Evolutionary conservation across 352 stramenopile species (phyloP).

Genomic region (Phytophthora litchii): DNA sequence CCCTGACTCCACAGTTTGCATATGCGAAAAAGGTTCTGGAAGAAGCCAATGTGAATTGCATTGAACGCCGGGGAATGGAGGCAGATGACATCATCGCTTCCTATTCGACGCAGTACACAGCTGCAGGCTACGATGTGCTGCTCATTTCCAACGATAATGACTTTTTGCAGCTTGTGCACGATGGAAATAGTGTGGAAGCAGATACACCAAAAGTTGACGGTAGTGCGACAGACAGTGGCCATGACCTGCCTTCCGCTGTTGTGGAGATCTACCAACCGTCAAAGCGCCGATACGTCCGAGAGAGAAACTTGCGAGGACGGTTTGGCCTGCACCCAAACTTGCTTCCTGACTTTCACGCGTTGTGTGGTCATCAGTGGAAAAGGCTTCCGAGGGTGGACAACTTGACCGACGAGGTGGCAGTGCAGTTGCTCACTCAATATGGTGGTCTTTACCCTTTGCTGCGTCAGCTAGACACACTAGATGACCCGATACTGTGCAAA

Average conservation of each 20-base stretch:
- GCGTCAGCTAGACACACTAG: slow-evolving; percentile 65
- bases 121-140: slow-evolving; percentile 57
- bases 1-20: slow-evolving; percentile 48
- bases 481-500: slow-evolving; percentile 52
- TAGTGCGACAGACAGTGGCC: background rate
- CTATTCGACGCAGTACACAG: slow-evolving; percentile 49
- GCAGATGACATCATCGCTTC: slow-evolving; percentile 76
- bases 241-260: slow-evolving; percentile 6
- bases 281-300: slow-evolving; percentile 69
- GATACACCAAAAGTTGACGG: background rate
- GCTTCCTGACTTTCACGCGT: slow-evolving; percentile 64
- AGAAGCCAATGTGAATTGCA: slow-evolving; percentile 49
- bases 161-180: slow-evolving; percentile 64
- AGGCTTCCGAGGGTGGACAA: slow-evolving; percentile 64
- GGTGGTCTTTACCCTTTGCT: slow-evolving; percentile 60
- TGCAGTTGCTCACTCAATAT: slow-evolving; percentile 70
- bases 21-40: slow-evolving; percentile 41
- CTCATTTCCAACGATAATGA: slow-evolving; percentile 78
- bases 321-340: slow-evolving; percentile 58
- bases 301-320: slow-evolving; percentile 62
- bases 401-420: slow-evolving; percentile 59
- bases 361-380: slow-evolving; percentile 74
- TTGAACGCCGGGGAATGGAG: slow-evolving; percentile 55
- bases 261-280: slow-evolving; percentile 82
- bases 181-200: slow-evolving; percentile 7